phyloP scores from a whole-genome alignment of 2,329 filamentous ascomycete genomes.

The Cladosporium colombiae region DNA sequence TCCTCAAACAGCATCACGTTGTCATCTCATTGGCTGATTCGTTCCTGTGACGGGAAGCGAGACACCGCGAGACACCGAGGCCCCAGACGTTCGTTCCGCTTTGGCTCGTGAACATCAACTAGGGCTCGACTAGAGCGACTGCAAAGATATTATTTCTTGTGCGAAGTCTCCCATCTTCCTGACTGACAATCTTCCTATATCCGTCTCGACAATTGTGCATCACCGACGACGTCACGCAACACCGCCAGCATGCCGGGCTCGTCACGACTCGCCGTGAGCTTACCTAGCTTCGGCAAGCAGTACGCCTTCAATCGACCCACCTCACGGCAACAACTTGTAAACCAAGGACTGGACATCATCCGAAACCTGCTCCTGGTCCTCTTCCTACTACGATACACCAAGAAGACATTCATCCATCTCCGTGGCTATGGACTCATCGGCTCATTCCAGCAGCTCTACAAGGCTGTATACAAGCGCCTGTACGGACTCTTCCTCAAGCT shows the following conservation, averaged over 20 bases:
- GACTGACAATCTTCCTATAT: neutral
- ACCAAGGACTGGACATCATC: constrained; percentile 44
- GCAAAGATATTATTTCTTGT: neutral
- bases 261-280: constrained; percentile 16
- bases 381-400: constrained; percentile 81
- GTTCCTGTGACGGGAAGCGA: neutral
- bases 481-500: constrained; percentile 85
- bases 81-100: constrained; percentile 1
- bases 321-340: constrained; percentile 29
- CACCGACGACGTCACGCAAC: neutral
- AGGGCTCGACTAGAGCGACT: neutral
- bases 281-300: constrained; percentile 30
- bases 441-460: constrained; percentile 73
- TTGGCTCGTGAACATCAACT: neutral
- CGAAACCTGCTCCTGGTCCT: constrained; percentile 87
- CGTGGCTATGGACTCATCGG: constrained; percentile 86
- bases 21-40: constrained; percentile 8
- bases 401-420: constrained; percentile 78
- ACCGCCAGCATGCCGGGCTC: constrained; percentile 15
- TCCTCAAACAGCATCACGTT: neutral
- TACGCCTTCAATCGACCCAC: constrained; percentile 26
- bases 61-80: neutral
- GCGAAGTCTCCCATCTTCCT: neutral
- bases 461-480: constrained; percentile 66
- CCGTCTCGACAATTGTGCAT: neutral